phyloP scores from a whole-genome alignment of 192 early-diverging fungal genomes.

The Allomyces javanicus region DNA sequence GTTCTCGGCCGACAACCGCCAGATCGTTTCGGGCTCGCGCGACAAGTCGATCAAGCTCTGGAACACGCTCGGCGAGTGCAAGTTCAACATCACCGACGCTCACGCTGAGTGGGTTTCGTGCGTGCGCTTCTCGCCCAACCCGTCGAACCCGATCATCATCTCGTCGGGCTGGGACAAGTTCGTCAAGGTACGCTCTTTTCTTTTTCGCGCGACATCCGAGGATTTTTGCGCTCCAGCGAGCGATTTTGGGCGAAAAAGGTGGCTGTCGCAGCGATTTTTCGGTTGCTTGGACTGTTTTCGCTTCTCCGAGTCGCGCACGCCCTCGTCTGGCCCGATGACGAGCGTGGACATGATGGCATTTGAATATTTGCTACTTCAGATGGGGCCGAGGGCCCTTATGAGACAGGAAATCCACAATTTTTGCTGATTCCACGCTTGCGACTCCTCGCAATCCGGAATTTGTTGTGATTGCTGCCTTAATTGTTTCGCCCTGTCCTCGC shows the following conservation, averaged over 20 bases:
- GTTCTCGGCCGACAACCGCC: slow-evolving; percentile 99
- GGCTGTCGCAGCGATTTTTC: neutral
- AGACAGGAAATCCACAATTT: slow-evolving; percentile 32
- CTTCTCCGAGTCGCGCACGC: slow-evolving; percentile 6
- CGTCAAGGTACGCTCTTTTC: slow-evolving; percentile 70
- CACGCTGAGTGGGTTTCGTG: slow-evolving; percentile 98
- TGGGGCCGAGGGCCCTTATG: slow-evolving; percentile 24
- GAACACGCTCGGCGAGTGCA: slow-evolving; percentile 99
- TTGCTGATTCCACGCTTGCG: no score
- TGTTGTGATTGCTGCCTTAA: no score
- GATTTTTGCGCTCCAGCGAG: no score
- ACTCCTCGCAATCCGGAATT: no score
- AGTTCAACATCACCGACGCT: slow-evolving; percentile 94
- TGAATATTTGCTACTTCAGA: slow-evolving; percentile 65
- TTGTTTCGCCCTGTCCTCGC: no score
- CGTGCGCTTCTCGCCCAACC: slow-evolving; percentile 99
- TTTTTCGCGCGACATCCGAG: neutral
- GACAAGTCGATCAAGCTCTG: slow-evolving; percentile 99
- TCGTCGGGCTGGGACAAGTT: slow-evolving; percentile 98
- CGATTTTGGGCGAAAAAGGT: no score
- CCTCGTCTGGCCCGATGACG: neutral
- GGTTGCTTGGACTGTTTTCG: slow-evolving; percentile 4
- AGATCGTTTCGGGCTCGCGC: slow-evolving; percentile 95
- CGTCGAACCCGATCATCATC: slow-evolving; percentile 90
- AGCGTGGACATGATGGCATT: slow-evolving; percentile 14